Conservation (phyloP, 2,329 filamentous ascomycete species). For the Shiraia sp. region DNA sequence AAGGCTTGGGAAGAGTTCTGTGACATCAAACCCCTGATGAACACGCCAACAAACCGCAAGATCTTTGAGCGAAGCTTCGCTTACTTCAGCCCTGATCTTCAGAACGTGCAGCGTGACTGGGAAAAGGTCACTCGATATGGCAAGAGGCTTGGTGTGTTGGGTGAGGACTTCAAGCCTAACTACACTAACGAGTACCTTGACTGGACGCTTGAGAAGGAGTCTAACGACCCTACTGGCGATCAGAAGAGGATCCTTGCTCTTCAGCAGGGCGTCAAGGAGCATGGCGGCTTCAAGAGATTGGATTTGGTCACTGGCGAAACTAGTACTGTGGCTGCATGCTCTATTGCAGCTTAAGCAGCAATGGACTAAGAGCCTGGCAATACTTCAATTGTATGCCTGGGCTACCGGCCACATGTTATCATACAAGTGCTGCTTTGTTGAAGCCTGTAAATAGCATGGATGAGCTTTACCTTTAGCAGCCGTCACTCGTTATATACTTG, state of each 20-base stretch:
- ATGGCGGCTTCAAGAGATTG: constrained; percentile 67
- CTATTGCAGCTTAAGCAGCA: too few species aligned
- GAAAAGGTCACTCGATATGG: constrained; percentile 76
- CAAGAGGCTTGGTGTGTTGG: constrained; percentile 70
- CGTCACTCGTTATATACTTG: too few species aligned
- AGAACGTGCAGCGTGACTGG: constrained; percentile 78
- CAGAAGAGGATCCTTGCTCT: constrained; percentile 74
- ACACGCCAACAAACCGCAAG: constrained; percentile 70
- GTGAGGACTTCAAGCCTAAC: constrained; percentile 68
- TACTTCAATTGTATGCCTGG: too few species aligned
- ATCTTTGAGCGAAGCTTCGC: constrained; percentile 80
- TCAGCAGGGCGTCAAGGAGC: constrained; percentile 66
- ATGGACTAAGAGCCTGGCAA: too few species aligned
- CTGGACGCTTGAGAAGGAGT: constrained; percentile 68
- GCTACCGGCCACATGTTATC: too few species aligned
- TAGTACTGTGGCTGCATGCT: too few species aligned
- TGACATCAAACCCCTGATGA: constrained; percentile 73
- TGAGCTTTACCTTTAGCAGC: too few species aligned
- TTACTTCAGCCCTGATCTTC: constrained; percentile 74
- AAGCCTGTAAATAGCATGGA: too few species aligned
- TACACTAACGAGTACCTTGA: constrained; percentile 73
- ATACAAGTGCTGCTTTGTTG: too few species aligned
- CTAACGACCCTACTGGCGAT: constrained; percentile 68
- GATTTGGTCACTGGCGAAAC: constrained; percentile 15
- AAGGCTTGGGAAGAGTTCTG: constrained; percentile 70